Conservation (phyloP, 495 filamentous ascomycete species). For the Viridothelium virens region DNA sequence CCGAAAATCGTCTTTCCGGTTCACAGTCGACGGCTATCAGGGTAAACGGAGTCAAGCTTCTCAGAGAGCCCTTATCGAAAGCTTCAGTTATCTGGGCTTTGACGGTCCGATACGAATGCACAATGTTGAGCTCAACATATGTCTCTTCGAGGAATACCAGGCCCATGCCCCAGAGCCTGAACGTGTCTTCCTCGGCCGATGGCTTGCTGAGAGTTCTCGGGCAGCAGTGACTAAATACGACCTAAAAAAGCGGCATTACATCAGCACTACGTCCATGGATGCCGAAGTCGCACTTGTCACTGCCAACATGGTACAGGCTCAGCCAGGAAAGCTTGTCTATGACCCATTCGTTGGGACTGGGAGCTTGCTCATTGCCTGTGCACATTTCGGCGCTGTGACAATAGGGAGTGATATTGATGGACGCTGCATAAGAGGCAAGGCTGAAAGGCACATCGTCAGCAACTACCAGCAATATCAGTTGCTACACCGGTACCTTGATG, state of each 20-base stretch:
- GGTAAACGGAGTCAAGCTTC: constrained; percentile 52
- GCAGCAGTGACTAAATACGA: constrained; percentile 67
- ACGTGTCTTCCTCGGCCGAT: constrained; percentile 62
- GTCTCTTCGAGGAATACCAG: constrained; percentile 71
- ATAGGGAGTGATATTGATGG: constrained; percentile 91
- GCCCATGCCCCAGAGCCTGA: constrained; percentile 49
- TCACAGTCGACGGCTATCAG: constrained; percentile 70
- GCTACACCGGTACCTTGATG: constrained; percentile 55
- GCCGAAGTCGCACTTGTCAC: constrained; percentile 86
- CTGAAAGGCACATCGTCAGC: constrained; percentile 48
- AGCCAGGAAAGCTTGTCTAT: constrained; percentile 73
- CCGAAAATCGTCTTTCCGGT: constrained; percentile 60
- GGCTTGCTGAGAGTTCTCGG: constrained; percentile 53
- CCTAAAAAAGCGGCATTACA: constrained; percentile 86
- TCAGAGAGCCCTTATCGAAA: constrained; percentile 66
- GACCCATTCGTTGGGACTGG: constrained; percentile 96
- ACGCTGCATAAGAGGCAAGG: constrained; percentile 68
- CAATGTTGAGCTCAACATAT: constrained; percentile 62
- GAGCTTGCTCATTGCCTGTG: constrained; percentile 75
- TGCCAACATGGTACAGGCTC: constrained; percentile 79
- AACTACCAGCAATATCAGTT: constrained; percentile 86
- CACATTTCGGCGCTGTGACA: constrained; percentile 76
- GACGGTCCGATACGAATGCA: constrained; percentile 67
- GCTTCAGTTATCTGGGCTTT: constrained; percentile 71
- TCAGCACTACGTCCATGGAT: constrained; percentile 95